Base-by-base conservation (phyloP, 1,284 basidiomycete genomes). In the Pseudozyma sp. region DNA sequence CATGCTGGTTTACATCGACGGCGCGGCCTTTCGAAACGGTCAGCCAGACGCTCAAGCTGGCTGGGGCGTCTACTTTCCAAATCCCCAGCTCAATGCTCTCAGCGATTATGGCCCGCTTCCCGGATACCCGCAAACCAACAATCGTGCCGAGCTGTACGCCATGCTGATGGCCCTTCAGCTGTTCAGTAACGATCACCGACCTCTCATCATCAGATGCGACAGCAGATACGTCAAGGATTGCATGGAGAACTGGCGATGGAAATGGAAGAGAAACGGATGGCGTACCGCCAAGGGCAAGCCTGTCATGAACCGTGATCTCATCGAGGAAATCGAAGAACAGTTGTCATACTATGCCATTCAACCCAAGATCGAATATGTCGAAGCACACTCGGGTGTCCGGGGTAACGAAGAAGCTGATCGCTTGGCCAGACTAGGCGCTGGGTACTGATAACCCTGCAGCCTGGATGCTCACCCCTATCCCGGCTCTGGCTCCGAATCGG, bases 131-230 rank as follows among this genome's bases (percentile, higher is more conserved):
- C 93, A 94, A 81, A 94, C 93, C 0, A 95, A 95, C 81, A 94
- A 95, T 68, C 87, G 92, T 11, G 93, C 92, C 2, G 94, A 95
- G 82, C 87, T 95, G 29, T 89, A 92, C 68, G 92, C 92, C 5
- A 91, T 94, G 66, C 85, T 90, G 14, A 89, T 91, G 10, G 87
- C 90, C n/a, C 86, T 94, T 7, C 90, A 93, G 81, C 88, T 88
- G 0, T 86, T 89, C 0, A 90, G 90, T 0, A 57, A 78, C 33
- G 85, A 86, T 7, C 86, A 86, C 19, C 86, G 48, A 2, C 50
- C 85, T 17, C 87, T 89, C 0, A 83, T 89, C 49, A 92, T 94
- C 78, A 90, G 89, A 78, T 89, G 91, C 0, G 93, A 68, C 19
- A 54, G 50, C 6, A 14, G 47, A 10, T 68, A 68, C 37, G 29